These are phyloP conservation scores for Pythium angustatum DNA, from an alignment of 352 stramenopile genomes.

Conservation along the genomic window DNA sequence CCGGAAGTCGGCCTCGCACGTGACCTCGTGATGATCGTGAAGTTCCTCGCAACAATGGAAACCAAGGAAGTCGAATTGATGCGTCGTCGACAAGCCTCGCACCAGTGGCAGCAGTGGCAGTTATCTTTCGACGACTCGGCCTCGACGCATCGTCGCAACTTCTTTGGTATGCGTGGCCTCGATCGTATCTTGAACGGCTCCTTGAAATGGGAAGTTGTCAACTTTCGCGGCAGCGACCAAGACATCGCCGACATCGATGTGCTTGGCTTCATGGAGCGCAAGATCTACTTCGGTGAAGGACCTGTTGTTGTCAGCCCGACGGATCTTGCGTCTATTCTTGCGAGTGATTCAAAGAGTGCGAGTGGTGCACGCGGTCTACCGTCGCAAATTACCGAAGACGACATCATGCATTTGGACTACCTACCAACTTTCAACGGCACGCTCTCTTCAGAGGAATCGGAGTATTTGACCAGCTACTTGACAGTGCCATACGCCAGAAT, in stretches of 20 bases:
- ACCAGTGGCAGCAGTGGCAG: constrained; percentile 89
- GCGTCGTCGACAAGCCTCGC: constrained; percentile 58
- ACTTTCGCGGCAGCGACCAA: constrained; percentile 86
- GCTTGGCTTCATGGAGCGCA: constrained; percentile 83
- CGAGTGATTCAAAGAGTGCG: constrained; percentile 51
- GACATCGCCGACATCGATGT: constrained; percentile 90
- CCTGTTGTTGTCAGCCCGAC: constrained; percentile 80
- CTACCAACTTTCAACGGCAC: constrained; percentile 96
- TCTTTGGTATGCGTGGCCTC: constrained; percentile 73
- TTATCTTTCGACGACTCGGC: constrained; percentile 86
- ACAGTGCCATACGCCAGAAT: constrained; percentile 99
- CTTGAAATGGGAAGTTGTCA: constrained; percentile 87
- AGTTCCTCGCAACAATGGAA: constrained; percentile 90
- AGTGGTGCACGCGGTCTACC: constrained; percentile 30
- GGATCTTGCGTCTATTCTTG: constrained; percentile 57
- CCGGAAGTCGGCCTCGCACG: constrained; percentile 76
- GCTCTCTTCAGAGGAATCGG: constrained; percentile 95
- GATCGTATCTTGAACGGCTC: constrained; percentile 63
- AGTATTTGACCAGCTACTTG: constrained; percentile 98
- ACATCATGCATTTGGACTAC: constrained; percentile 97
- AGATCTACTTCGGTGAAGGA: constrained; percentile 88
- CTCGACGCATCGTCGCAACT: constrained; percentile 71
- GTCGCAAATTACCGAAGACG: constrained; percentile 92
- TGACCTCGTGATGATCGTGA: constrained; percentile 84
- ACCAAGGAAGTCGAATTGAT: constrained; percentile 89